Percentiles rank a stretch among this genome's conserved stretches.
Conservation (phyloP, 768 basidiomycete species). For the Agrocybe chaxingu region DNA sequence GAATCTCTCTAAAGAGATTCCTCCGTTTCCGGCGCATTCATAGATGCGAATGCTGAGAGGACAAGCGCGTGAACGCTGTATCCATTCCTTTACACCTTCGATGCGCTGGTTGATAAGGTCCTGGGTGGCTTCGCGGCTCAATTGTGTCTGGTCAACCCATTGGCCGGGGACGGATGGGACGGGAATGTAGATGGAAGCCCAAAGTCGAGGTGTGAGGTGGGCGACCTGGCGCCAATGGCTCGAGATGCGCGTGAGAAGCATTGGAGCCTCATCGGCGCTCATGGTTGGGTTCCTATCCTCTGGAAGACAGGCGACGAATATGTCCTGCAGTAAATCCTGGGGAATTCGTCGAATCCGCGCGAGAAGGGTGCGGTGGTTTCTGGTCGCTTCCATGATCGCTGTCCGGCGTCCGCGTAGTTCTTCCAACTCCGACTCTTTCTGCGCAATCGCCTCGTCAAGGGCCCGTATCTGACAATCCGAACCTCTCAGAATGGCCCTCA, state of each 20-base stretch:
- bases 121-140: no score
- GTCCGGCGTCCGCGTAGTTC: neutral
- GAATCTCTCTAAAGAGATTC: no score
- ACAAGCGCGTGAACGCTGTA: no score
- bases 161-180: constrained; percentile 3
- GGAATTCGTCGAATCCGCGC: constrained; percentile 17
- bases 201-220: constrained; percentile 13
- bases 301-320: constrained; percentile 18
- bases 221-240: constrained; percentile 17
- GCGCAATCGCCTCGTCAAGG: no score
- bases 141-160: no score
- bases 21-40: no score
- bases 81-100: no score
- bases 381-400: neutral
- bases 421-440: no score
- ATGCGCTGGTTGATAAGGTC: no score
- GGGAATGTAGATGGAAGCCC: constrained; percentile 17
- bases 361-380: constrained; percentile 2
- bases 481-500: no score
- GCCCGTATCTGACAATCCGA: no score
- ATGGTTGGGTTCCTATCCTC: constrained; percentile 18
- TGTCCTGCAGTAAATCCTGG: constrained; percentile 14
- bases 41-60: no score
- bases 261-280: constrained; percentile 15
- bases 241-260: constrained; percentile 15